These are phyloP conservation scores for Noccaea caerulescens DNA, from an alignment of 345 rosid species.

Conservation along the genomic window DNA sequence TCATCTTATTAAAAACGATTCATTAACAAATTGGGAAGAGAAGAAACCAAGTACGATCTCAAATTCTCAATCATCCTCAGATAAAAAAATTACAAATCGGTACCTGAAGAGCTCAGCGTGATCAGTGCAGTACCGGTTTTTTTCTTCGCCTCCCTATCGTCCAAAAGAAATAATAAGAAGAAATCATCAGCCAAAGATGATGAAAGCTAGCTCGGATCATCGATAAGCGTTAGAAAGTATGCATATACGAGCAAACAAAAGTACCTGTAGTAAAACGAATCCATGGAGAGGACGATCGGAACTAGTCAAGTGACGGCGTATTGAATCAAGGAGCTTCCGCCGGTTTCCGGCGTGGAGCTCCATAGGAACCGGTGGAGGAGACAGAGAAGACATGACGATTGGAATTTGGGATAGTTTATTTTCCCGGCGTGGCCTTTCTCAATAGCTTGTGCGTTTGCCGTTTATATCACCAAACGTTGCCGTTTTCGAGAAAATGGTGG, in stretches of 20 bases:
- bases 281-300: constrained; percentile 64
- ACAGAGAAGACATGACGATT: constrained; percentile 52
- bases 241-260: background rate
- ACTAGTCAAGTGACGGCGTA: constrained; percentile 56
- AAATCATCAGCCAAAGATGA: background rate
- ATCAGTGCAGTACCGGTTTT: constrained; percentile 86
- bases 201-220: constrained; percentile 5
- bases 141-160: constrained; percentile 83
- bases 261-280: constrained; percentile 79
- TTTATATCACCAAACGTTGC: background rate
- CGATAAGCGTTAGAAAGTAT: background rate
- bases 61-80: background rate
- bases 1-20: background rate
- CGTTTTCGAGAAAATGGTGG: background rate
- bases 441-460: background rate
- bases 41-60: constrained; percentile 9
- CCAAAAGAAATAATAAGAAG: background rate
- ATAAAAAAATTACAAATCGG: background rate
- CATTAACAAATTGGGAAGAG: background rate
- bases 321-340: constrained; percentile 60
- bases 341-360: constrained; percentile 76
- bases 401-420: background rate
- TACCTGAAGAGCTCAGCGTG: constrained; percentile 91
- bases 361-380: constrained; percentile 68
- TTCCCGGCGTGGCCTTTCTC: background rate